These are phyloP conservation scores for Camellia japonica DNA, from an alignment of 148 eudicot species.

Conservation along the genomic window DNA sequence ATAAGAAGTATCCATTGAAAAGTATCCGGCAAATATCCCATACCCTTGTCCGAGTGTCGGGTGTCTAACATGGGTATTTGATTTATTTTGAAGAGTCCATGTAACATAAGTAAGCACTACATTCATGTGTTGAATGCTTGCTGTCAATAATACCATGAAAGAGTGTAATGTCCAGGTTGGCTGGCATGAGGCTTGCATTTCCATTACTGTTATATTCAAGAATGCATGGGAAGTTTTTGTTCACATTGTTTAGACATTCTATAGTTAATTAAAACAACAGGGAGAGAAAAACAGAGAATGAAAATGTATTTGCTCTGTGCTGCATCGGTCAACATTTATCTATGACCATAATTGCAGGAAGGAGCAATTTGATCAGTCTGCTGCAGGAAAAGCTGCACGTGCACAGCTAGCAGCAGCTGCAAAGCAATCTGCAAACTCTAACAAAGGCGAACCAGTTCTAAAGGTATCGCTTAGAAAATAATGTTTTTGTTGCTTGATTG, in stretches of 20 bases:
- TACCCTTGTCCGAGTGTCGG: too few species aligned
- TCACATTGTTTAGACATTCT: not conserved
- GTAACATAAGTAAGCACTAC: too few species aligned
- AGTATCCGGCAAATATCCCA: too few species aligned
- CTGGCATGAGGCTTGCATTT: not conserved
- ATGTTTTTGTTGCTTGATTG: not conserved
- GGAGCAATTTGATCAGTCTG: slow-evolving; percentile 73
- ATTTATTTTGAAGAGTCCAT: too few species aligned
- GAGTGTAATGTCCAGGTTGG: not conserved
- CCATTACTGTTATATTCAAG: not conserved
- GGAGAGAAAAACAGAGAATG: not conserved
- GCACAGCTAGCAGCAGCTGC: slow-evolving; percentile 76
- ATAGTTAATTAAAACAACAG: not conserved
- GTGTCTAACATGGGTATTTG: too few species aligned
- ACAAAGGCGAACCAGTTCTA: slow-evolving; percentile 77
- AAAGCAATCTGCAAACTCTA: slow-evolving; percentile 54
- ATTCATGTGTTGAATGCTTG: not conserved
- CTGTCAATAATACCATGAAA: not conserved
- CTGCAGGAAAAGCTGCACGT: slow-evolving; percentile 82
- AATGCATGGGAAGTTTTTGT: not conserved
- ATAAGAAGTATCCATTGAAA: too few species aligned
- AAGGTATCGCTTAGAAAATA: slow-evolving; percentile 44
- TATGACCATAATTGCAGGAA: slow-evolving; percentile 48
- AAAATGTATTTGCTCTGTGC: too few species aligned
- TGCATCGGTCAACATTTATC: not conserved